Base-by-base conservation (phyloP, 257 asterid genomes). In the Penstemon davidsonii region DNA sequence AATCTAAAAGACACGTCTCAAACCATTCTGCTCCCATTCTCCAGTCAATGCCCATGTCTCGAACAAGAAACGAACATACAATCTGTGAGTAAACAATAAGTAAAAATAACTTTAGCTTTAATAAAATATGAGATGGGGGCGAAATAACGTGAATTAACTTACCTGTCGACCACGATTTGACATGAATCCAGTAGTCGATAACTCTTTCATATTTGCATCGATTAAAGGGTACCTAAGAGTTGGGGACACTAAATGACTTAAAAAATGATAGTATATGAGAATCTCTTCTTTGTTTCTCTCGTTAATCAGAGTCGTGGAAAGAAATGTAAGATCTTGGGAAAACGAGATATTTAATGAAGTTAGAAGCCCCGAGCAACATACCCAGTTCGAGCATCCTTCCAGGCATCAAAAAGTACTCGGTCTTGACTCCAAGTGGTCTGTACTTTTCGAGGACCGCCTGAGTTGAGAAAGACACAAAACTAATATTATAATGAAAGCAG, bases 21-120 rank as follows among this genome's bases (percentile, higher is more conserved):
- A 92, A 92, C 98, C 98, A 92, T 75, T 92, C 98, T 15, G 98
- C 98, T 73, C 98, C 98, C 95, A 92, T 92, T 78, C 98, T 81
- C 98, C 98, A 92, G 83, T 92, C 98, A 9, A 90, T 77, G 60
- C 93, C 95, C 96, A 92, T 86, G 80, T 92, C 98, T 66, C 98
- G 93, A 64, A 92, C 97, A 69, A 92, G 98, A 81, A 92, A 92
- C 46, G 98, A 92, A 71, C 98, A 92, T 6, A 92, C 97, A 62
- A 92, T 92, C 97, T 92, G 80, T 37, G 54, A 11, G 57, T 25
- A 54, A 50, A 39, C 4, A 45, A 52, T 33, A 36, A n/a, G 6
- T n/a, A 42, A 65, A 65, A 64, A 4, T 11, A 55, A 36, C 33
- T 8, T 61, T 59, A 18, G 18, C 55, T 45, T 55, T 19, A 68